Evolutionary conservation across 164 flowering plant genomes (phyloP), one percentile per base, ranked within the genome.

Genomic region (Vitis cinerea): DNA sequence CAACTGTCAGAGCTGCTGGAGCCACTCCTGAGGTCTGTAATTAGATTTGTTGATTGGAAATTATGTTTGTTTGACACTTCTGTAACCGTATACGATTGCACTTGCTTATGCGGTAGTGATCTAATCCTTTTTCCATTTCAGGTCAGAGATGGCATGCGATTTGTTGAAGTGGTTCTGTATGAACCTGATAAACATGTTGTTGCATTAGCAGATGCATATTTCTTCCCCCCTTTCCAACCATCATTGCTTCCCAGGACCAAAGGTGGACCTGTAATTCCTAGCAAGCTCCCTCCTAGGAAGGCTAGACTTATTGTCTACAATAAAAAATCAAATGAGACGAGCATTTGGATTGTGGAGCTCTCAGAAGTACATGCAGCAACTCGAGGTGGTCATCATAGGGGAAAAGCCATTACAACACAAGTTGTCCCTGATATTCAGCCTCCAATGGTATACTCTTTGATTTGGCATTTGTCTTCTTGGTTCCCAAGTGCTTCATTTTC

Each of bases 141-240:
- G 98, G 82, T 90, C 11, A 86, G 98, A 79, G 98, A 94, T 75
- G 71, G 96, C 83, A 92, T 92, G 97, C 83, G 97, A 58, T 94
- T 94, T 81, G 64, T 94, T 70, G 98, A 94, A 80, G 97, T 88
- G 74, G 93, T 87, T 71, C 76, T 94, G 48, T 68, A 74, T 60
- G 98, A 94, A 75, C 97, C 98, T 37, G 94, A 89, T 12, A 94
- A 92, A 71, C 72, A 83, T 75, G 88, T 94, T 63, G 93, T 94
- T 71, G 97, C 96, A 71, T 65, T 94, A 69, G 98, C 98, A 48
- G 98, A 94, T 85, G 98, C 98, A 14, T 94, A 94, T 71, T 94
- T 91, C 81, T 94, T 91, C 74, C 97, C 98, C 29, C 98, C 98
- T 48, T 94, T 94, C 76, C 98, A 90, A 70, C 93, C 97, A 49